Conservation (phyloP, 2,329 filamentous ascomycete genomes). For the Aureobasidium zeae region DNA sequence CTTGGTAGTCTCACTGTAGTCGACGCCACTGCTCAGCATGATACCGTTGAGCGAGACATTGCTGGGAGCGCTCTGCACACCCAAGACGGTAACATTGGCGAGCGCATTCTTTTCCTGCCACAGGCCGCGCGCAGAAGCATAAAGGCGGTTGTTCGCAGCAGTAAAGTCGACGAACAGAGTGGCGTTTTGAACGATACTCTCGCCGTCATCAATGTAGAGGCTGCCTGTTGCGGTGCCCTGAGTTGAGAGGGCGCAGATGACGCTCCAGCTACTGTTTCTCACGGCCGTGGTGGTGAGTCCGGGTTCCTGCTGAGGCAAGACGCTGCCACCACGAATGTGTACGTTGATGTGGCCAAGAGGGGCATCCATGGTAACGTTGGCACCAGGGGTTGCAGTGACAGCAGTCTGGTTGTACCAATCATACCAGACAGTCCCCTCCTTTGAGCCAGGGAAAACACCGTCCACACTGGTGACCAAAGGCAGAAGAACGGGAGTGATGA, state of each 20-base stretch:
- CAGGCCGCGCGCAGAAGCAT: constrained; percentile 40
- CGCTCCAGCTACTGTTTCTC: constrained; percentile 55
- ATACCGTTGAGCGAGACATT: constrained; percentile 47
- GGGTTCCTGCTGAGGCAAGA: constrained; percentile 60
- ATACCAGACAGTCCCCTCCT: constrained; percentile 57
- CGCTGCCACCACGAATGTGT: constrained; percentile 57
- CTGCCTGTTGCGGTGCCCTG: constrained; percentile 49
- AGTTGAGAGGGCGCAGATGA: constrained; percentile 53
- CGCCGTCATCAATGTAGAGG: constrained; percentile 68
- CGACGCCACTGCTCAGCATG: constrained; percentile 31
- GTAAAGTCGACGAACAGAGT: constrained; percentile 49
- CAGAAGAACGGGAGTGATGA: constrained; percentile 59
- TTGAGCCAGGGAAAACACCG: constrained; percentile 60
- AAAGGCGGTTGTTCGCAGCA: constrained; percentile 39
- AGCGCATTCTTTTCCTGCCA: constrained; percentile 51
- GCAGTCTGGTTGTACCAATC: constrained; percentile 66
- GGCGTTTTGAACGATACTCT: constrained; percentile 49
- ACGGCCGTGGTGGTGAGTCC: constrained; percentile 57
- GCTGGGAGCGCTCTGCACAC: constrained; percentile 35
- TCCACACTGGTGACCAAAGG: constrained; percentile 53
- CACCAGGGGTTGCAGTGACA: constrained; percentile 42
- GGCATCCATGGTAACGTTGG: constrained; percentile 52
- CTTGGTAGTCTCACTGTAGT: constrained; percentile 41
- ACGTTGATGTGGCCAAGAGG: constrained; percentile 63
- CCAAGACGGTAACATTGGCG: constrained; percentile 54